Percentiles rank a stretch among this genome's conserved stretches.
These are phyloP conservation scores for Lactarius indigo DNA, from an alignment of 768 basidiomycete species.

Conservation along the genomic window DNA sequence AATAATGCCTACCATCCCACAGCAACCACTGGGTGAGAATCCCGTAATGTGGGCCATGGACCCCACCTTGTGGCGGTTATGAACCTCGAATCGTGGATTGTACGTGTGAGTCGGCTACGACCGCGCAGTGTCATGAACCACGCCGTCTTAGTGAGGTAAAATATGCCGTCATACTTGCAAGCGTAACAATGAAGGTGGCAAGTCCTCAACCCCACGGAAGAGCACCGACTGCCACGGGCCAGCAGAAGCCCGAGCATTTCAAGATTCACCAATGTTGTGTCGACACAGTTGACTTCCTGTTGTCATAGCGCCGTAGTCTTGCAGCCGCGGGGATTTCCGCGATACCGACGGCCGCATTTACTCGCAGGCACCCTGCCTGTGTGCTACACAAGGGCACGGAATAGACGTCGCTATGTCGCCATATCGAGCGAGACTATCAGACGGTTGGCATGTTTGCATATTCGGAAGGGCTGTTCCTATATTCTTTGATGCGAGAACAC, in stretches of 20 bases:
- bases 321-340: neutral
- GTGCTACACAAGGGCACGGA: neutral
- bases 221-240: neutral
- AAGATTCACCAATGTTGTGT: neutral
- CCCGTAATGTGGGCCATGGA: conserved; percentile 3
- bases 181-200: neutral
- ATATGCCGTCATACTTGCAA: neutral
- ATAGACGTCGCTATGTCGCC: neutral
- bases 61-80: conserved; percentile 4
- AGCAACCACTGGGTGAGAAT: conserved; percentile 7
- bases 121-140: neutral
- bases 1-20: neutral
- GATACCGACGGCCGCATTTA: neutral
- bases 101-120: conserved; percentile 1
- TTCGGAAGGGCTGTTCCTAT: neutral
- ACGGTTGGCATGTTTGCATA: neutral
- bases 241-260: neutral
- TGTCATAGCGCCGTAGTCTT: conserved; percentile 1
- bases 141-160: neutral
- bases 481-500: conserved; percentile 4
- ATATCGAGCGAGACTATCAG: neutral
- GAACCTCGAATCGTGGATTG: neutral
- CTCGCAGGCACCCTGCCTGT: neutral
- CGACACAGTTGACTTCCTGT: neutral
- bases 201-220: neutral